Base-by-base conservation (phyloP, 805 yeast species). In the Pichia rugopelliculosa region DNA sequence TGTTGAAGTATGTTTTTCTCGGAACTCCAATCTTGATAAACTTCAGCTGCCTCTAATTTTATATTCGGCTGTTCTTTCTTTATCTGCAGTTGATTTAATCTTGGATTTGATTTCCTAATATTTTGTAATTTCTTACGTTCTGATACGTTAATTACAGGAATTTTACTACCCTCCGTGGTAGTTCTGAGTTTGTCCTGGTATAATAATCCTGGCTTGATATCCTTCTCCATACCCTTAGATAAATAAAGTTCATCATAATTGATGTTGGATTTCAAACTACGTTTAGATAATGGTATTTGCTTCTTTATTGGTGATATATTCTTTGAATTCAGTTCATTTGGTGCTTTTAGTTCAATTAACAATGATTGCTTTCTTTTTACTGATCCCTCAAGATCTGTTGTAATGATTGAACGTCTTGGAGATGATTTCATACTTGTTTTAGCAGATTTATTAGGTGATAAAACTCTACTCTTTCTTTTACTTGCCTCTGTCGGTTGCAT, bases 401-500 rank as follows among this genome's bases (percentile, higher is more conserved):
- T n/a, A 15, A n/a, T n/a, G 9, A 15, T 15, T 30, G 34, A 30
- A 6, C 34, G 34, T 30, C n/a, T 17, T 8, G 47, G 47, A 12
- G 47, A 39, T 25, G 43, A 21, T 11, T 23, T 39, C 10, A 6
- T 1, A 24, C 43, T 45, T 17, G 34, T 30, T 24, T 39, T 45
- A 17, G 26, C 36, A 5, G 36, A 33, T 22, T 45, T 45, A 18
- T 22, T 23, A 3, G 48, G 44, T 4, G 48, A 45, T 4, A 34
- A n/a, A 7, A 26, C 25, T 34, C 41, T 18, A 11, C 26, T 40
- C 37, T 53, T 50, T 36, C 53, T 53, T 12, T 51, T 47, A 38
- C 65, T 61, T 2, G 62, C 44, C 26, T 55, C 56, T 0, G 65
- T 60, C 1, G 62, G 65, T 34, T 50, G 51, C 57, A 55, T 56